Percentiles rank a stretch among this genome's conserved stretches.
Evolutionary conservation across 345 rosid genomes (phyloP).

Genomic region (Citrus cavaleriei): DNA sequence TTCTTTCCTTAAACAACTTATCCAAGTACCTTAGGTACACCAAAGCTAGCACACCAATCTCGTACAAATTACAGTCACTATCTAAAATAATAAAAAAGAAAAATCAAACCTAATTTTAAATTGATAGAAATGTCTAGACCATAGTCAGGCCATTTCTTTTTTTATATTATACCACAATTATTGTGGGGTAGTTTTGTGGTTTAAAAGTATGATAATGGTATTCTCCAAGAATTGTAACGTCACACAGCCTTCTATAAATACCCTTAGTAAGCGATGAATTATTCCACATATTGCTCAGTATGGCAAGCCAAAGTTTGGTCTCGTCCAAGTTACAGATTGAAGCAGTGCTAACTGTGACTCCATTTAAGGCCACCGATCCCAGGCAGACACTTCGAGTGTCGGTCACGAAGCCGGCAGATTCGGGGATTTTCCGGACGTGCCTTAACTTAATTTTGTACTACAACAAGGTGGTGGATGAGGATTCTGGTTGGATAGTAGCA

Average conservation of each 20-base stretch:
- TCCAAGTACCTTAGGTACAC: conserved; percentile 10
- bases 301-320: conserved; percentile 12
- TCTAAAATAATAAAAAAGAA: too few relatives aligned
- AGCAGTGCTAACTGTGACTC: conserved; percentile 49
- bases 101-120: background rate
- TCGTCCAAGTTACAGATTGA: conserved; percentile 35
- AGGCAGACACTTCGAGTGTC: conserved; percentile 38
- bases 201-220: background rate
- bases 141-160: background rate
- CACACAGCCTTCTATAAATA: background rate
- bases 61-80: background rate
- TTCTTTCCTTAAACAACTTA: background rate
- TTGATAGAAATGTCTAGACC: background rate
- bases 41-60: conserved; percentile 18
- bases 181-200: background rate
- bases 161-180: background rate
- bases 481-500: conserved; percentile 56
- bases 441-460: conserved; percentile 52
- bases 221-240: background rate
- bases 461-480: conserved; percentile 31
- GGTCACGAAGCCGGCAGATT: conserved; percentile 24
- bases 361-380: conserved; percentile 49
- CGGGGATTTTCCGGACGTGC: conserved; percentile 40
- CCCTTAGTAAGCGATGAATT: background rate
- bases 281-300: background rate